Percentiles rank a stretch among this genome's conserved stretches.
Conservation (phyloP, 1,139 yeast species). For the Geotrichum australiense region DNA sequence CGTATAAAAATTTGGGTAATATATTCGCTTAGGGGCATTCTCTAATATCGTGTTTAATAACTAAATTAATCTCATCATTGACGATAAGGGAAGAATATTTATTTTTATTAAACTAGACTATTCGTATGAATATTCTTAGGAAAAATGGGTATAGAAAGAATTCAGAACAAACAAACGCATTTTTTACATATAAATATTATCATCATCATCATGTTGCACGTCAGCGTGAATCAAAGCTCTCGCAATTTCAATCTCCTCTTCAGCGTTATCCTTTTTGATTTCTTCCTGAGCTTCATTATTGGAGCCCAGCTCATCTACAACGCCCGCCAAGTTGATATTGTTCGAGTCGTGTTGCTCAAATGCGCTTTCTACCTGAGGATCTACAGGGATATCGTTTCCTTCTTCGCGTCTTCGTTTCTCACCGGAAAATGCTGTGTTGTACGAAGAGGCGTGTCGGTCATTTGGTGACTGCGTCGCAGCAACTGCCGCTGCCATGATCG, state of each 20-base stretch:
- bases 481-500: conserved; percentile 11
- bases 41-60: no score
- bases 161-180: not conserved
- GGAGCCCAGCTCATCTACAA: not conserved
- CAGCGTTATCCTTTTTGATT: not conserved
- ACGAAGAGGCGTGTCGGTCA: not conserved
- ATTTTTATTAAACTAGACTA: no score
- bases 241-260: conserved; percentile 57
- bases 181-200: no score
- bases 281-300: not conserved
- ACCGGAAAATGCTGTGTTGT: no score
- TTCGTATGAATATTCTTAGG: not conserved
- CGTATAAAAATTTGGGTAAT: no score
- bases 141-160: not conserved
- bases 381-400: conserved; percentile 42
- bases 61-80: not conserved
- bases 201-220: no score
- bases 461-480: conserved; percentile 10
- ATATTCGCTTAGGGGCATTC: no score
- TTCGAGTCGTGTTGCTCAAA: conserved; percentile 33
- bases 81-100: not conserved
- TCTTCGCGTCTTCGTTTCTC: conserved; percentile 2
- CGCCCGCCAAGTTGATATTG: not conserved
- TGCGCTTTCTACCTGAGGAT: conserved; percentile 53
- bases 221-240: conserved; percentile 59